Base-by-base conservation (phyloP, 176 grass and related monocot species). In the Miscanthus lutarioriparius region DNA sequence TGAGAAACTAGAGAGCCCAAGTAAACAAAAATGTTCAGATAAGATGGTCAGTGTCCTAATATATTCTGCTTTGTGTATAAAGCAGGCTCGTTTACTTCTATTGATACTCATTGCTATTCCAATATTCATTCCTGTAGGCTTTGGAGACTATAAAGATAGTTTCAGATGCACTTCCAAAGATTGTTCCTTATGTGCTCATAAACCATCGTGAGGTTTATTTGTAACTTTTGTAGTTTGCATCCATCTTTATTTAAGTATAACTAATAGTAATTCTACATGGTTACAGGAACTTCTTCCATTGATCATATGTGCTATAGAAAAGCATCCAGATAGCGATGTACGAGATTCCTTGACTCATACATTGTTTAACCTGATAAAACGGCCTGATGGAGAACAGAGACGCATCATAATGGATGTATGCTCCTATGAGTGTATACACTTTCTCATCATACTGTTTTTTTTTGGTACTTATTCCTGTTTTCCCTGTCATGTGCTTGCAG, bases 231-330 rank as follows among this genome's bases (percentile, higher is more conserved):
- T 89, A 74, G 23, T 83, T 93, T 74, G 35, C 41, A 51, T 81
- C 61, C 47, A 80, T 87, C 51, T 64, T 85, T 67, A 79, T 72
- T 73, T 76, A 61, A 78, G 41, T 81, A 80, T 44, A 82, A 45
- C 83, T 82, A 86, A 70, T 78, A 41, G 56, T 92, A 13, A 72
- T 73, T 64, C 68, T 73, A 37, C 65, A 82, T 86, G 68, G 64
- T 75, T 80, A 72, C 83, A 98, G 96, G 96, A 98, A 67, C 91
- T 98, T 90, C 92, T 98, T 98, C 96, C 96, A 67, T 81, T 98
- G 86, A 98, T 98, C 59, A 98, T 98, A 80, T 98, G 96, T 91
- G 91, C 96, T 80, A 98, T 98, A 91, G 96, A 98, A 86, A 90
- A 89, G 13, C 96, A 98, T 88, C 96, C 96, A 70, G 87, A 98